phyloP scores from a whole-genome alignment of 2,329 filamentous ascomycete species.

The Ophiostoma angusticollis region DNA sequence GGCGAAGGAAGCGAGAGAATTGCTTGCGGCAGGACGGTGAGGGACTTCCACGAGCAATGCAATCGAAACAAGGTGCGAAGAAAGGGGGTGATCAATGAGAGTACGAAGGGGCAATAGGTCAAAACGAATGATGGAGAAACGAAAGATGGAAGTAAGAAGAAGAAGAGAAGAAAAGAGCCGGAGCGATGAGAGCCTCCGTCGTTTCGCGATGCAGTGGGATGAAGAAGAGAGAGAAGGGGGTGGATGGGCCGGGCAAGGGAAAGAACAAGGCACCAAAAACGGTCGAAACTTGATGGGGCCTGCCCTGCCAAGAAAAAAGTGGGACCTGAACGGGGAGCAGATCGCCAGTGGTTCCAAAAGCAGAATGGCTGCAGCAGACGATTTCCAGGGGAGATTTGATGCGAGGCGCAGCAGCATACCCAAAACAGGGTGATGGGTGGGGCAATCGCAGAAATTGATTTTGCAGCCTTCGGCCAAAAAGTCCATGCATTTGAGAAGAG shows the following conservation, averaged over 20 bases:
- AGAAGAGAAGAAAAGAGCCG: neutral
- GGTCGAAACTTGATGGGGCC: neutral
- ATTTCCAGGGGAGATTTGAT: conserved; percentile 13
- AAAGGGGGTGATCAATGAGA: conserved; percentile 2
- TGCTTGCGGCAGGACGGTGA: too few species aligned
- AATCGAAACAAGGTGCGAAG: neutral
- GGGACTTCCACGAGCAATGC: too few species aligned
- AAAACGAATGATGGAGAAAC: neutral
- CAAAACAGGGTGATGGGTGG: neutral
- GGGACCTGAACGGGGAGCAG: neutral
- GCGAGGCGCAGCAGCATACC: conserved; percentile 13
- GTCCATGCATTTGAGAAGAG: neutral
- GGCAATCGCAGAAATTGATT: neutral
- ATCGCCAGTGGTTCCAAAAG: conserved; percentile 6
- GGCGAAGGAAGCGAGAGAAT: neutral
- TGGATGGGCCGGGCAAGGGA: neutral
- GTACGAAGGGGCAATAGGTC: conserved; percentile 7
- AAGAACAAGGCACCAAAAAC: neutral
- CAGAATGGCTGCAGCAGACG: conserved; percentile 3
- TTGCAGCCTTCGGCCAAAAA: too few species aligned
- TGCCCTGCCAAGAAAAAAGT: neutral
- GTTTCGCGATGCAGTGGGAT: too few species aligned
- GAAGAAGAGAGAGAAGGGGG: neutral
- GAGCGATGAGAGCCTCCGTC: neutral
- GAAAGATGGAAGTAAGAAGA: neutral